A percentile compares a stretch with the other conserved stretches of the same genome.
These are phyloP conservation scores for Acacia confusa DNA, from an alignment of 306 rosid species.

Conservation along the genomic window DNA sequence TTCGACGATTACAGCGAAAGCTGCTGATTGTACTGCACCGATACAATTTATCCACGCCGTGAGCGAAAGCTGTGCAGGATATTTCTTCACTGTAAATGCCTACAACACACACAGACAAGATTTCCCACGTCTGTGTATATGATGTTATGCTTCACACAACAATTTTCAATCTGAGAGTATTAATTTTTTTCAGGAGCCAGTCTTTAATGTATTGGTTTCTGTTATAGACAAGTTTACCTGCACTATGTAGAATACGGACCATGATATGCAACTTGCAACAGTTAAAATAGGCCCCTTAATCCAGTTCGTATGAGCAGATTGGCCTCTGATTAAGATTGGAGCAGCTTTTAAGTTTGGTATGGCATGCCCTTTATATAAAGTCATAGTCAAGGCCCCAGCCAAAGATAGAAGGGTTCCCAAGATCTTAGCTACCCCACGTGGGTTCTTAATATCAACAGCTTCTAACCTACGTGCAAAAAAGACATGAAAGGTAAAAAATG, in stretches of 20 bases:
- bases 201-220: not conserved
- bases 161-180: not conserved
- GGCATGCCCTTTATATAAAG: slow-evolving; percentile 40
- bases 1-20: slow-evolving; percentile 28
- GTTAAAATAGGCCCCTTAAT: slow-evolving; percentile 45
- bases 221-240: slow-evolving; percentile 36
- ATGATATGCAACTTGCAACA: slow-evolving; percentile 47
- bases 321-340: slow-evolving; percentile 31
- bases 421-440: slow-evolving; percentile 45
- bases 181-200: not conserved
- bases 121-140: not conserved
- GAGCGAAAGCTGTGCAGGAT: slow-evolving; percentile 51
- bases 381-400: slow-evolving; percentile 37
- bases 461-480: slow-evolving; percentile 37
- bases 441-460: slow-evolving; percentile 37
- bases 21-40: slow-evolving; percentile 48
- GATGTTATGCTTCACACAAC: not conserved
- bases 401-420: slow-evolving; percentile 41
- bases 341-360: slow-evolving; percentile 33
- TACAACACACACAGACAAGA: slow-evolving; percentile 16
- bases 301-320: slow-evolving; percentile 38
- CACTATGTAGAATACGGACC: slow-evolving; percentile 49
- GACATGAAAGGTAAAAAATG: not conserved
- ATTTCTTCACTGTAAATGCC: slow-evolving; percentile 46
- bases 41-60: slow-evolving; percentile 45